phyloP scores from a whole-genome alignment of 805 yeast genomes.

The Teunomyces pallodes region DNA sequence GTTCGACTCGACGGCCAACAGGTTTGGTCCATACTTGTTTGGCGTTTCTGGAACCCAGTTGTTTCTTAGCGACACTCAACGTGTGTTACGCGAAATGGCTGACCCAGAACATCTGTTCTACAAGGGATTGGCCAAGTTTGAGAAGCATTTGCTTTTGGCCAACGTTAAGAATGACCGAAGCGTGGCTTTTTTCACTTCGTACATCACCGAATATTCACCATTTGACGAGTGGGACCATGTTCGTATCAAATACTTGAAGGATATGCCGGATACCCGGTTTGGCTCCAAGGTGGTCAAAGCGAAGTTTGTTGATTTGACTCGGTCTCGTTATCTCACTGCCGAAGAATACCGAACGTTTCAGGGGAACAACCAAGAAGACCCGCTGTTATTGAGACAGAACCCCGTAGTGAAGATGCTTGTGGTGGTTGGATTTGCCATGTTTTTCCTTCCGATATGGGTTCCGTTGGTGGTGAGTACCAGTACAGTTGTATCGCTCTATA shows the following conservation, averaged over 20 bases:
- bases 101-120: slow-evolving; percentile 49
- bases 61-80: slow-evolving; percentile 37
- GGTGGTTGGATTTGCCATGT: slow-evolving; percentile 20
- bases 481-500: slow-evolving; percentile 36
- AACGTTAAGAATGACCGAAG: slow-evolving; percentile 81
- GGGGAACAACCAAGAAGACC: slow-evolving; percentile 36
- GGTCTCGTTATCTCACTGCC: slow-evolving; percentile 19
- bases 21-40: slow-evolving; percentile 31
- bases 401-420: slow-evolving; percentile 22
- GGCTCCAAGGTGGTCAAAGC: slow-evolving; percentile 41
- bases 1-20: slow-evolving; percentile 33
- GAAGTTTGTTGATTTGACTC: slow-evolving; percentile 49
- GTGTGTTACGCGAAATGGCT: slow-evolving; percentile 51
- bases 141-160: slow-evolving; percentile 60
- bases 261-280: slow-evolving; percentile 40
- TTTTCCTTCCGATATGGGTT: slow-evolving; percentile 49
- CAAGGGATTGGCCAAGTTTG: slow-evolving; percentile 56
- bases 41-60: slow-evolving; percentile 38
- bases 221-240: slow-evolving; percentile 56
- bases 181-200: slow-evolving; percentile 84
- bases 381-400: slow-evolving; percentile 33
- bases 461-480: slow-evolving; percentile 42
- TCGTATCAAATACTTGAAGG: slow-evolving; percentile 47
- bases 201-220: slow-evolving; percentile 70
- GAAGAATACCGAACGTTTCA: slow-evolving; percentile 12